These are phyloP conservation scores for Bodo saltans DNA, from an alignment of 78 protist genomes.

Conservation along the genomic window DNA sequence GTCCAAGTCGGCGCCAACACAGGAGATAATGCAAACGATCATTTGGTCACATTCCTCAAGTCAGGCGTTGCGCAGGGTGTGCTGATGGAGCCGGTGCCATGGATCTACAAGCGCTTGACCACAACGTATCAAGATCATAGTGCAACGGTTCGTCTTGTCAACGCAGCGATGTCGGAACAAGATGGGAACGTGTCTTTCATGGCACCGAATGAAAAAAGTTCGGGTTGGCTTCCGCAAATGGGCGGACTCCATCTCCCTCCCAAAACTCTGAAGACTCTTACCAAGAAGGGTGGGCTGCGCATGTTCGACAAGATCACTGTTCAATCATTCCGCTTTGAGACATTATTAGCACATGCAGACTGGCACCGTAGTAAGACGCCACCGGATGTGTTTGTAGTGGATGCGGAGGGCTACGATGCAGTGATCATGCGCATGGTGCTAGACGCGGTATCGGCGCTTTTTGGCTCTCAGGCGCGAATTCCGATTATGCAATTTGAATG, in stretches of 20 bases:
- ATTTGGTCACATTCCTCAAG: neutral
- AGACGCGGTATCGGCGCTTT: neutral
- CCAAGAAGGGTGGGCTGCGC: neutral
- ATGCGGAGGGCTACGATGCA: neutral
- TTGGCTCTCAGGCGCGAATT: neutral
- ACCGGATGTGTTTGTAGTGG: neutral
- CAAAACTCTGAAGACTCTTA: neutral
- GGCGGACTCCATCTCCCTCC: neutral
- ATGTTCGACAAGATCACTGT: neutral
- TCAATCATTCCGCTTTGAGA: neutral
- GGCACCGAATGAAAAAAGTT: neutral
- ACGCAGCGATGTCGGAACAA: neutral
- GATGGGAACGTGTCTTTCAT: neutral
- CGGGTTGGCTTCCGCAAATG: neutral
- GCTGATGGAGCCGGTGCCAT: neutral
- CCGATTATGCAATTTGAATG: neutral
- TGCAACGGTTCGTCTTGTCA: neutral
- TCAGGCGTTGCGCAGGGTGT: neutral
- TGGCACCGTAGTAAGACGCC: too few relatives aligned
- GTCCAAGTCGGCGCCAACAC: neutral
- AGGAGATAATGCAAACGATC: neutral
- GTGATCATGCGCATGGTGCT: neutral
- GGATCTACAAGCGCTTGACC: neutral
- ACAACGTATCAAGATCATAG: too few relatives aligned
- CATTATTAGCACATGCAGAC: neutral